Evolutionary conservation across 257 asterid genomes (phyloP).

Genomic region (Avicennia marina): DNA sequence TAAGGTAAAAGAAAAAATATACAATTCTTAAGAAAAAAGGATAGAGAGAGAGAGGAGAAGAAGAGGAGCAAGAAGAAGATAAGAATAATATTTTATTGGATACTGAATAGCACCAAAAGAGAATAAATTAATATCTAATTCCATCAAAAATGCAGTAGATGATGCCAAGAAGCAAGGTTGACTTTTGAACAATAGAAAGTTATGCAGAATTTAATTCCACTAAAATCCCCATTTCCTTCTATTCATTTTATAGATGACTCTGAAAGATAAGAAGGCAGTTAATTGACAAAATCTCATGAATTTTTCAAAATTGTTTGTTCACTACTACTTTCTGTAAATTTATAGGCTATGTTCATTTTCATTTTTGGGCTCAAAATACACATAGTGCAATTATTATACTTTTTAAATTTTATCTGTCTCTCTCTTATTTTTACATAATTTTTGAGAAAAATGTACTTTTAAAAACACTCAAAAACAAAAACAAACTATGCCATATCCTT

Average conservation of each 20-base stretch:
- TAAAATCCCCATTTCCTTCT: not conserved
- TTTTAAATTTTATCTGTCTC: no score
- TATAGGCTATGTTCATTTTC: no score
- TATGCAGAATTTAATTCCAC: not conserved
- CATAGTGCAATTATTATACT: no score
- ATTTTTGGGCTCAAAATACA: no score
- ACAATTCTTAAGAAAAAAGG: not conserved
- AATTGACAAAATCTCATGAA: not conserved
- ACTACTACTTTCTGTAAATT: not conserved
- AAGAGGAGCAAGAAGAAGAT: no score
- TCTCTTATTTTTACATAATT: no score
- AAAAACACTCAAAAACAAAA: no score
- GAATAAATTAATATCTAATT: not conserved
- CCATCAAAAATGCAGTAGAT: slow-evolving; percentile 8
- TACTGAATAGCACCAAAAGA: not conserved
- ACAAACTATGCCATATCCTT: no score
- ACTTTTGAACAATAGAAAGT: not conserved
- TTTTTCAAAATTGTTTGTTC: not conserved
- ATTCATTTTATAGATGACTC: not conserved
- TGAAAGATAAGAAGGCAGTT: not conserved
- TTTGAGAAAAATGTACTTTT: no score
- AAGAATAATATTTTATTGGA: not conserved
- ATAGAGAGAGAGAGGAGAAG: no score
- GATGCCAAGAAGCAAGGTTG: not conserved
- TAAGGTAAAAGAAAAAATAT: slow-evolving; percentile 1